These are phyloP conservation scores for Leccinum obscurum DNA, from an alignment of 768 basidiomycete genomes.

Conservation along the genomic window DNA sequence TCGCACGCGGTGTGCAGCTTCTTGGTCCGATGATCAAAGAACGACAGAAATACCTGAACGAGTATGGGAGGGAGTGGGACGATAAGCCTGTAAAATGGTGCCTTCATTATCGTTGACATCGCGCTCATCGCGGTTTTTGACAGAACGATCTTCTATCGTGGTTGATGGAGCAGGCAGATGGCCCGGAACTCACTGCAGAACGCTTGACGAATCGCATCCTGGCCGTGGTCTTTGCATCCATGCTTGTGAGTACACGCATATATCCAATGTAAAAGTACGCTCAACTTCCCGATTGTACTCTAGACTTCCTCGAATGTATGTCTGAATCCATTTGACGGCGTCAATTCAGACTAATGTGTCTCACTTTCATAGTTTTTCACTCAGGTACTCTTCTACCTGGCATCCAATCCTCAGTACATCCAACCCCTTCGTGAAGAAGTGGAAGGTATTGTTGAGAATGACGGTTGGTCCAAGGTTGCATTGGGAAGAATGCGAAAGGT, in stretches of 20 bases:
- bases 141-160: constrained; percentile 38
- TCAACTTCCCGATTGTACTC: background rate
- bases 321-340: background rate
- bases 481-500: constrained; percentile 35
- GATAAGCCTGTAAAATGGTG: background rate
- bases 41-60: background rate
- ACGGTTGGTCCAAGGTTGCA: background rate
- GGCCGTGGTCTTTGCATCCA: constrained; percentile 18
- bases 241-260: constrained; percentile 20
- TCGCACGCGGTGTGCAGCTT: background rate
- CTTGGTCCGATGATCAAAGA: background rate
- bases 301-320: constrained; percentile 25
- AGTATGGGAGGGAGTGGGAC: background rate
- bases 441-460: background rate
- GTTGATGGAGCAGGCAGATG: constrained; percentile 31
- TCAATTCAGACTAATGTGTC: background rate
- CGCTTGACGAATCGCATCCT: constrained; percentile 25
- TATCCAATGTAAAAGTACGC: background rate
- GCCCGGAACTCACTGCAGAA: constrained; percentile 15
- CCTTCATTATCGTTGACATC: background rate
- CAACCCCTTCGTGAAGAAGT: constrained; percentile 1
- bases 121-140: background rate
- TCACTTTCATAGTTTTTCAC: constrained; percentile 28
- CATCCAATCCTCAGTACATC: background rate
- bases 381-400: constrained; percentile 1